Evolutionary conservation across 2,329 filamentous ascomycete species (phyloP).

Genomic region (Dactylonectria estremocensis): DNA sequence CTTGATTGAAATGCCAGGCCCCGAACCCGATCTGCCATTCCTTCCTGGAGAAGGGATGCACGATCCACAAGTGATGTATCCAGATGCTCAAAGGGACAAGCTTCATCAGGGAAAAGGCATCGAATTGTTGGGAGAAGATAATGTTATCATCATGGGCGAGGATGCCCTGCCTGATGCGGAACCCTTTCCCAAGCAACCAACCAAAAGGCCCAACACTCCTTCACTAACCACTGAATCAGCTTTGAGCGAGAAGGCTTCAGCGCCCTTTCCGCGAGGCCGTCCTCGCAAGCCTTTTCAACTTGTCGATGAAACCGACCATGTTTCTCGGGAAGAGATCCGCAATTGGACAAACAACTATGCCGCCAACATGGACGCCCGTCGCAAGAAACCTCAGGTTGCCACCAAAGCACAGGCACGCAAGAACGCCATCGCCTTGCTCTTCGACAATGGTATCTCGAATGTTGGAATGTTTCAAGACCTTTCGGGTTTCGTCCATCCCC

Average conservation of each 20-base stretch:
- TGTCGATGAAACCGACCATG: constrained; percentile 52
- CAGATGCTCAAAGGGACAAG: constrained; percentile 30
- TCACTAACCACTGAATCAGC: constrained; percentile 43
- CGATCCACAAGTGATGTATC: constrained; percentile 26
- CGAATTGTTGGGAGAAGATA: constrained; percentile 48
- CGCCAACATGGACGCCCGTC: constrained; percentile 67
- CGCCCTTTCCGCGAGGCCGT: constrained; percentile 43
- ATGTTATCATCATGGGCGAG: constrained; percentile 57
- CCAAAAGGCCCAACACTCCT: constrained; percentile 29
- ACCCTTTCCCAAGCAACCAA: constrained; percentile 49
- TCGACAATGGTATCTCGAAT: constrained; percentile 54
- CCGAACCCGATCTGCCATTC: constrained; percentile 59
- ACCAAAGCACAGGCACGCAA: constrained; percentile 57
- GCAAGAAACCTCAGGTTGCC: constrained; percentile 45
- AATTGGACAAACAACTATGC: constrained; percentile 62
- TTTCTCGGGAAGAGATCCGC: constrained; percentile 57
- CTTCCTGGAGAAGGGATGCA: constrained; percentile 48
- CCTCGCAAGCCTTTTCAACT: constrained; percentile 48
- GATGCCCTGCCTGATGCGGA: constrained; percentile 57
- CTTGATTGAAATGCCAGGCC: constrained; percentile 58
- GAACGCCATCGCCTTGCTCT: constrained; percentile 52
- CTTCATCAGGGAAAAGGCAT: constrained; percentile 16
- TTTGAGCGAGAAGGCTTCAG: constrained; percentile 37
- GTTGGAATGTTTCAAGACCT: constrained; percentile 46
- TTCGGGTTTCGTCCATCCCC: constrained; percentile 57